Evolutionary conservation across 441 rosid species (phyloP).

Genomic region (Pelargonium cotyledonis): DNA sequence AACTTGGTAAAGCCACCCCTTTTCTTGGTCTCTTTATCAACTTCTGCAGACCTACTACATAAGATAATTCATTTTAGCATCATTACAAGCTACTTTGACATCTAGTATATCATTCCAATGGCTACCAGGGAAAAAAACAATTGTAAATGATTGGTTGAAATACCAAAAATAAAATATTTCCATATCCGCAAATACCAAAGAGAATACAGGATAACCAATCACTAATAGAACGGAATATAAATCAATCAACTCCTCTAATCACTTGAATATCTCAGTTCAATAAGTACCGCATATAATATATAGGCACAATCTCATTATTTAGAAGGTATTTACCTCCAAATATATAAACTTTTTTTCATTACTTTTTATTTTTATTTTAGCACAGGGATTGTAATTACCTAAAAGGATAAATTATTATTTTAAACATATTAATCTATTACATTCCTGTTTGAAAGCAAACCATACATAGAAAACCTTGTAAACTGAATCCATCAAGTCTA

Average conservation of each 20-base stretch:
- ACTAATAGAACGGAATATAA: neutral
- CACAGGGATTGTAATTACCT: no score
- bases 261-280: neutral
- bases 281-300: neutral
- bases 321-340: neutral
- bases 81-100: neutral
- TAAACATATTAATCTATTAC: no score
- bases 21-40: conserved; percentile 18
- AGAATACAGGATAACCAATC: neutral
- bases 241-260: neutral
- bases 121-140: neutral
- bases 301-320: neutral
- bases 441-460: no score
- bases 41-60: conserved; percentile 9
- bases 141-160: neutral
- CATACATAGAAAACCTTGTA: no score
- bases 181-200: neutral
- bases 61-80: conserved; percentile 3
- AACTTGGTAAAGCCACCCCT: conserved; percentile 20
- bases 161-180: no score
- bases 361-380: no score
- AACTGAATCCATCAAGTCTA: no score
- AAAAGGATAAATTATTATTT: no score
- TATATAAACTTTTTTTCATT: no score
- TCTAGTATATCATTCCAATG: conserved; percentile 1